Evolutionary conservation across 2,329 filamentous ascomycete genomes (phyloP).

Genomic region (Cladosporium oxysporum): DNA sequence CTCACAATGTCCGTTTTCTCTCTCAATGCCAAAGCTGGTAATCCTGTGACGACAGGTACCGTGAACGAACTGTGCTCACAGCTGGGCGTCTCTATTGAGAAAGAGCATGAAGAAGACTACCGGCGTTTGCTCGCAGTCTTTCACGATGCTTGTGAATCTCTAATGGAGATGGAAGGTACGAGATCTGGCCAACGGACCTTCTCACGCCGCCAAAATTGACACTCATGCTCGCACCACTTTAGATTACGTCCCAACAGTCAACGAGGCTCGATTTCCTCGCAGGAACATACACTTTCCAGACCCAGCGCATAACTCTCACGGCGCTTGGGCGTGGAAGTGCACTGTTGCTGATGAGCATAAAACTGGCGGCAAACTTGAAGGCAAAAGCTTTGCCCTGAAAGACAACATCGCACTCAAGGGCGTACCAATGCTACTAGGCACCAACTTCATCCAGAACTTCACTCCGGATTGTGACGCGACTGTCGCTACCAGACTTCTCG

Average conservation of each 20-base stretch:
- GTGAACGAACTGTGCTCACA: constrained; percentile 37
- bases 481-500: constrained; percentile 46
- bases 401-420: constrained; percentile 52
- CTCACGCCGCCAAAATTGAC: neutral
- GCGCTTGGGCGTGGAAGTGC: constrained; percentile 49
- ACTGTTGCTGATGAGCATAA: constrained; percentile 37
- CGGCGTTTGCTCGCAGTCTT: constrained; percentile 42
- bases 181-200: neutral
- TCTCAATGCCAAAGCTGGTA: constrained; percentile 35
- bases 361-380: constrained; percentile 38
- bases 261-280: constrained; percentile 40
- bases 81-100: constrained; percentile 38
- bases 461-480: constrained; percentile 47
- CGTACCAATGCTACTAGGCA: constrained; percentile 49
- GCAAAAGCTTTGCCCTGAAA: constrained; percentile 48
- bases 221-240: neutral
- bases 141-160: constrained; percentile 41
- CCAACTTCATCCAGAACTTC: constrained; percentile 42
- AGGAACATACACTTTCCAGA: constrained; percentile 39
- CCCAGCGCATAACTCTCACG: constrained; percentile 39
- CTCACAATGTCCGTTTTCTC: constrained; percentile 44
- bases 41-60: constrained; percentile 38
- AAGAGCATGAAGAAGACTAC: constrained; percentile 43
- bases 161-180: constrained; percentile 40
- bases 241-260: constrained; percentile 39